Conservation (phyloP, 148 eudicot species). For the Pouteria glomerata region DNA sequence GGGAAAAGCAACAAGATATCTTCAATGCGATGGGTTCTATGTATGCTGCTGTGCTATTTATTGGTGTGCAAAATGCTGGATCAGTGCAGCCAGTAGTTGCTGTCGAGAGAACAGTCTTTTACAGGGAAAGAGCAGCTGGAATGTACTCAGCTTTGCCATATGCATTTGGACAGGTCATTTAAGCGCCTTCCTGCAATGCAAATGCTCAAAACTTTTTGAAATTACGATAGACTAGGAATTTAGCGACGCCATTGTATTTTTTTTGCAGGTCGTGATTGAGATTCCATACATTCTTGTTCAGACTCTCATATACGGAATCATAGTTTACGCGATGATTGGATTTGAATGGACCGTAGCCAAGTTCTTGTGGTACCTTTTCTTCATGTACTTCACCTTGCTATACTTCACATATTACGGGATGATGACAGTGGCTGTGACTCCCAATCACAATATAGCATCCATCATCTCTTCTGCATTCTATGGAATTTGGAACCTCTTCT, state of each 20-base stretch:
- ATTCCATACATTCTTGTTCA: conserved; percentile 54
- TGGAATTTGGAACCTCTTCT: conserved; percentile 38
- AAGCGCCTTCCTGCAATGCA: too few relatives aligned
- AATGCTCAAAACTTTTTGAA: neutral
- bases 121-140: conserved; percentile 69
- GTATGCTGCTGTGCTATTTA: conserved; percentile 45
- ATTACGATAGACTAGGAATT: neutral
- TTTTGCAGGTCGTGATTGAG: conserved; percentile 52
- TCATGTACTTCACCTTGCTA: conserved; percentile 62
- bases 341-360: conserved; percentile 53
- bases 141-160: conserved; percentile 70
- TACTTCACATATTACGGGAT: conserved; percentile 67
- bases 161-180: conserved; percentile 57
- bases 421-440: conserved; percentile 69
- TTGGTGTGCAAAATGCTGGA: conserved; percentile 43
- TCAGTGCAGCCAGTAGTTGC: conserved; percentile 65
- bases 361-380: conserved; percentile 54
- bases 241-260: neutral
- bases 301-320: conserved; percentile 39
- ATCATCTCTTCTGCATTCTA: conserved; percentile 58
- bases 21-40: conserved; percentile 71
- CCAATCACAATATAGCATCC: conserved; percentile 50
- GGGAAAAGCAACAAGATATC: conserved; percentile 34
- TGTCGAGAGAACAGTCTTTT: conserved; percentile 62
- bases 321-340: conserved; percentile 60